Evolutionary conservation across 1,284 basidiomycete genomes (phyloP).

Genomic region (Leccinum pachyderme): DNA sequence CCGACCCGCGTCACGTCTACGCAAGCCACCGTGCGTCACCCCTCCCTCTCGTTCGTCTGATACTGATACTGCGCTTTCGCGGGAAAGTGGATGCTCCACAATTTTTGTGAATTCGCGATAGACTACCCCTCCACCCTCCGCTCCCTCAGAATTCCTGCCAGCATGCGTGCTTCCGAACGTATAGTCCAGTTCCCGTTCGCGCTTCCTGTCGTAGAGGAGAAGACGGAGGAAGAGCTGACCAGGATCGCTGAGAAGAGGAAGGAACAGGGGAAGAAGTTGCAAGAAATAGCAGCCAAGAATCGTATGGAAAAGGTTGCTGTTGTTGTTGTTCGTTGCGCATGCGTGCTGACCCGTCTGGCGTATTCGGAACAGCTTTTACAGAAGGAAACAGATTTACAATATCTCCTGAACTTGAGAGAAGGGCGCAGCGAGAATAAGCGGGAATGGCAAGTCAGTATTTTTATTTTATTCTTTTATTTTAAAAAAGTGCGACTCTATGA

Average conservation of each 20-base stretch:
- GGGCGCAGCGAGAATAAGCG: conserved; percentile 68
- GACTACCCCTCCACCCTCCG: conserved; percentile 77
- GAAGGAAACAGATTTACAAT: conserved; percentile 82
- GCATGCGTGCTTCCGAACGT: conserved; percentile 65
- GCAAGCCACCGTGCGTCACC: conserved; percentile 53
- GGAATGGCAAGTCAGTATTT: conserved; percentile 62
- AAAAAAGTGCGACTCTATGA: too few relatives aligned
- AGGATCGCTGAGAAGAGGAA: conserved; percentile 75
- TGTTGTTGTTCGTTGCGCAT: neutral
- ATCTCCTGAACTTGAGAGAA: conserved; percentile 68
- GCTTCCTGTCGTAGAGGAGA: conserved; percentile 72
- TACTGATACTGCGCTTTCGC: neutral
- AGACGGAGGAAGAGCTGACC: conserved; percentile 88
- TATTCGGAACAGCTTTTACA: conserved; percentile 52
- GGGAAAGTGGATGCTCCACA: conserved; percentile 83
- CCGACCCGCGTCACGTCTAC: conserved; percentile 55
- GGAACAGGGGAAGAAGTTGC: conserved; percentile 85
- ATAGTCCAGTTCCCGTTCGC: conserved; percentile 87
- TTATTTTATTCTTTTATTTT: too few relatives aligned
- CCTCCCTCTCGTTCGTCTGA: neutral
- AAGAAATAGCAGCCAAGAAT: conserved; percentile 90
- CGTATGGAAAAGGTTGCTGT: conserved; percentile 76
- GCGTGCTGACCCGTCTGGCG: neutral
- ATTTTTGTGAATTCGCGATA: conserved; percentile 81
- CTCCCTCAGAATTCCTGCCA: conserved; percentile 51